phyloP scores from a whole-genome alignment of 805 yeast genomes.

The Yamadazyma insecticola region DNA sequence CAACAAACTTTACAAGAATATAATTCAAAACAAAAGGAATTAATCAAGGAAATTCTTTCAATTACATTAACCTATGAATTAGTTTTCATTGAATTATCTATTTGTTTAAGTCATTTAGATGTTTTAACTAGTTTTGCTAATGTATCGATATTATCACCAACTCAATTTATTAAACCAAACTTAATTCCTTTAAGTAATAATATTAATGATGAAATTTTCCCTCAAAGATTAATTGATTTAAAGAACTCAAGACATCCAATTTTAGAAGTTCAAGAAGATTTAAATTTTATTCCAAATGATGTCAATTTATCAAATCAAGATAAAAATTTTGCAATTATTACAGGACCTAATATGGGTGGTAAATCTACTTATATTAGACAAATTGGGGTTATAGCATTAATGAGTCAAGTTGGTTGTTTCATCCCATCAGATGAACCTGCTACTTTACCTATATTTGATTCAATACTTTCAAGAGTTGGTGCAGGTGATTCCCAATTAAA shows the following conservation, averaged over 20 bases:
- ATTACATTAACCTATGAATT: conserved; percentile 81
- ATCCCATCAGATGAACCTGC: conserved; percentile 67
- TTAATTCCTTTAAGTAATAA: conserved; percentile 49
- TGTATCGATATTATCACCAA: conserved; percentile 71
- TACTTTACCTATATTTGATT: conserved; percentile 80
- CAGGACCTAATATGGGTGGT: conserved; percentile 99
- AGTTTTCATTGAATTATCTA: conserved; percentile 64
- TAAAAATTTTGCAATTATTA: conserved; percentile 66
- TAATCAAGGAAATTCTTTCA: conserved; percentile 77
- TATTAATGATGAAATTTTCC: conserved; percentile 16
- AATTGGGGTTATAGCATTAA: conserved; percentile 76
- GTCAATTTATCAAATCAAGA: conserved; percentile 49
- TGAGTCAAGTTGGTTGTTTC: conserved; percentile 89
- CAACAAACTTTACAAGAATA: conserved; percentile 60
- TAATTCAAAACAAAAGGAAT: conserved; percentile 65
- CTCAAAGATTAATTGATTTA: conserved; percentile 47
- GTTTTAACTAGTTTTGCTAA: conserved; percentile 84
- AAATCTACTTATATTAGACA: conserved; percentile 91
- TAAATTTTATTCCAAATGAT: conserved; percentile 89
- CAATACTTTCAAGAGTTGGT: conserved; percentile 94
- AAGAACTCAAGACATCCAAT: conserved; percentile 92
- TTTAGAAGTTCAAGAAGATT: conserved; percentile 85
- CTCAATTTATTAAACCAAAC: conserved; percentile 71
- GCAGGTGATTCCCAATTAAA: conserved; percentile 97
- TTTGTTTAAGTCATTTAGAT: conserved; percentile 69